Percentiles rank a stretch among this genome's conserved stretches.
phyloP scores from a whole-genome alignment of 805 yeast genomes.

The Crinitomyces ghanaensis region DNA sequence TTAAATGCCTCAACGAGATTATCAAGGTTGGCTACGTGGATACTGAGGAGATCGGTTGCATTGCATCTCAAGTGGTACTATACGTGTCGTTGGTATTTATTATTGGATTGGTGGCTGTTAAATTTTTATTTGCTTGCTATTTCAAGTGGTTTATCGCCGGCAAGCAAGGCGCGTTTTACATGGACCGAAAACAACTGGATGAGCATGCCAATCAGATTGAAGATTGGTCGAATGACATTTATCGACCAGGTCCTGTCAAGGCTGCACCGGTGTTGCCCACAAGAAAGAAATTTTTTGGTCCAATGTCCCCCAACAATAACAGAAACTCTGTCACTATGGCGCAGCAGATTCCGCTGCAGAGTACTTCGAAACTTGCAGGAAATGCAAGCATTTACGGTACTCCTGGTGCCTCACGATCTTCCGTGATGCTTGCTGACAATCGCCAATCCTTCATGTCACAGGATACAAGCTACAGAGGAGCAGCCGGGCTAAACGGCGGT shows the following conservation, averaged over 20 bases:
- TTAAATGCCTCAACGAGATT: conserved; percentile 75
- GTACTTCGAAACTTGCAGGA: conserved; percentile 23
- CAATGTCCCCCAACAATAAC: conserved; percentile 9
- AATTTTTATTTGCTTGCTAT: conserved; percentile 79
- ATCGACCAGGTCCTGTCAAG: conserved; percentile 25
- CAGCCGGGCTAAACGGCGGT: conserved; percentile 7
- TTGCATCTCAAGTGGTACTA: conserved; percentile 77
- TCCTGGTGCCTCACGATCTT: conserved; percentile 14
- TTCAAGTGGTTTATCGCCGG: conserved; percentile 76
- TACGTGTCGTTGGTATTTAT: conserved; percentile 75
- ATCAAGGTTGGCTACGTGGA: conserved; percentile 84
- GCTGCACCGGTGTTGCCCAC: conserved; percentile 34
- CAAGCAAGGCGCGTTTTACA: conserved; percentile 64
- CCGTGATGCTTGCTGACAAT: conserved; percentile 11
- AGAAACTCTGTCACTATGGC: conserved; percentile 23
- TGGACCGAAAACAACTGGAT: conserved; percentile 46
- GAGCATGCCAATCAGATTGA: conserved; percentile 61
- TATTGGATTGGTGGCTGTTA: conserved; percentile 61
- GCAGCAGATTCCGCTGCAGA: conserved; percentile 22
- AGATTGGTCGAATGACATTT: conserved; percentile 68
- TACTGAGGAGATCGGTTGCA: conserved; percentile 82
- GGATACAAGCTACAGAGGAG: conserved; percentile 21
- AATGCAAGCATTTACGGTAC: conserved; percentile 23
- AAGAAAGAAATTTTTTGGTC: conserved; percentile 7
- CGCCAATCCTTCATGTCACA: conserved; percentile 12